phyloP scores from a whole-genome alignment of 805 yeast species.

The Ascoidea tarda region DNA sequence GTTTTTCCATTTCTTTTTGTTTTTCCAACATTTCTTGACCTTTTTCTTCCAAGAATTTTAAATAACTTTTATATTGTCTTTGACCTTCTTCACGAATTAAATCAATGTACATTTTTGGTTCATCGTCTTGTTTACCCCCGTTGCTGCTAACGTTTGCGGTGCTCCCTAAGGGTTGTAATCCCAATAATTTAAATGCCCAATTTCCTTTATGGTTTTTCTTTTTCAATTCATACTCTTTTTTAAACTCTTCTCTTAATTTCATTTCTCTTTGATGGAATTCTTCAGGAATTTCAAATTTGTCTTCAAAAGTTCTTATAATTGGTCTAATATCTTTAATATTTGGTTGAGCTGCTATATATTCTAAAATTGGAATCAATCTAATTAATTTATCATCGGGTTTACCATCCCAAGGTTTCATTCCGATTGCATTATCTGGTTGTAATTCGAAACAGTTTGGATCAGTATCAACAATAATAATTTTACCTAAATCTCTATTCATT shows the following conservation, averaged over 20 bases:
- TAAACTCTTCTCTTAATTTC: slow-evolving; percentile 59
- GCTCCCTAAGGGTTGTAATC: slow-evolving; percentile 35
- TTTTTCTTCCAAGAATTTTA: slow-evolving; percentile 56
- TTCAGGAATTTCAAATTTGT: slow-evolving; percentile 50
- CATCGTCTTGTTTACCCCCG: slow-evolving; percentile 8
- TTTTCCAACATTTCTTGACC: slow-evolving; percentile 15
- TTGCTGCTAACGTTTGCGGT: slow-evolving; percentile 20
- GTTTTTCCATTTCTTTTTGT: slow-evolving; percentile 33
- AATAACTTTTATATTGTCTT: slow-evolving; percentile 49
- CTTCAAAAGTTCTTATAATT: slow-evolving; percentile 57
- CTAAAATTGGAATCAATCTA: slow-evolving; percentile 80
- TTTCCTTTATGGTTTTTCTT: slow-evolving; percentile 29
- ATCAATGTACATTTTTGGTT: slow-evolving; percentile 64
- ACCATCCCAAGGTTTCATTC: slow-evolving; percentile 80
- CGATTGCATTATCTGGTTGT: slow-evolving; percentile 93
- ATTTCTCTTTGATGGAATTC: slow-evolving; percentile 75
- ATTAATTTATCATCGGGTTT: slow-evolving; percentile 67
- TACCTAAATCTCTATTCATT: slow-evolving; percentile 81
- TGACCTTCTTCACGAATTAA: slow-evolving; percentile 64
- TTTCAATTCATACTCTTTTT: slow-evolving; percentile 32
- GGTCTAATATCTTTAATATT: slow-evolving; percentile 81
- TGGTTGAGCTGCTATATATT: slow-evolving; percentile 59
- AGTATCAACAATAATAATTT: slow-evolving; percentile 69
- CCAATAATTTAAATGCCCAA: slow-evolving; percentile 50
- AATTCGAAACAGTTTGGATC: slow-evolving; percentile 55